Conservation (phyloP, 768 basidiomycete genomes). For the Sutorius australiensis region DNA sequence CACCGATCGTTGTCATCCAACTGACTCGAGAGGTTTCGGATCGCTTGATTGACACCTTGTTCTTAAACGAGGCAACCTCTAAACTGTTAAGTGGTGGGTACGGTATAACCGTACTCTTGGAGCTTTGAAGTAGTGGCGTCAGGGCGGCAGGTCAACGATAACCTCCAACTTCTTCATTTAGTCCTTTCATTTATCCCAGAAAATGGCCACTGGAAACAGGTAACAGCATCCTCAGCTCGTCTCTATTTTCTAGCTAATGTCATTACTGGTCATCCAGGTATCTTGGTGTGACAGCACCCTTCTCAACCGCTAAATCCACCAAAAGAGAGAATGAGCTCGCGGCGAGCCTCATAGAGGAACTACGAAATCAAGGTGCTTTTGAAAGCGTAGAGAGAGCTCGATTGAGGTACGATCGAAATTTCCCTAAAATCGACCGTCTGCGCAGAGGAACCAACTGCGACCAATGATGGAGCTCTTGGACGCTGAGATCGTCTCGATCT, state of each 20-base stretch:
- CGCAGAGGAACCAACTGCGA: slow-evolving; percentile 1
- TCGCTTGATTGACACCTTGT: too few species aligned
- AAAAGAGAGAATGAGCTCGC: slow-evolving; percentile 82
- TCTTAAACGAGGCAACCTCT: too few species aligned
- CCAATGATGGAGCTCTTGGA: slow-evolving; percentile 1
- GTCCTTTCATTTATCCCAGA: slow-evolving; percentile 5
- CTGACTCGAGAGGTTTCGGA: too few species aligned
- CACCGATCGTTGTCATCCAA: too few species aligned
- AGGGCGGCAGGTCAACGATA: too few species aligned
- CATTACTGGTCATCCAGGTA: slow-evolving; percentile 41
- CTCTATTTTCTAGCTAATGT: slow-evolving; percentile 12
- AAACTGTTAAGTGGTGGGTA: too few species aligned
- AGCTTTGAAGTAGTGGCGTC: too few species aligned
- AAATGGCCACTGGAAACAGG: slow-evolving; percentile 44
- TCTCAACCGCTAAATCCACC: slow-evolving; percentile 70
- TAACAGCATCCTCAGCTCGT: slow-evolving; percentile 15
- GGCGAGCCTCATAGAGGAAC: slow-evolving; percentile 82
- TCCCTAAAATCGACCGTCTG: not conserved
- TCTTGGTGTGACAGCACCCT: slow-evolving; percentile 83
- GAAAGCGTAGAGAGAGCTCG: slow-evolving; percentile 86
- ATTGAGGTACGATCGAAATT: slow-evolving; percentile 58
- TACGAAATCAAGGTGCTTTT: slow-evolving; percentile 80
- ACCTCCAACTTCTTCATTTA: not conserved
- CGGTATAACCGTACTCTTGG: too few species aligned
- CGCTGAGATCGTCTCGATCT: slow-evolving; percentile 22